A percentile compares a stretch with the other conserved stretches of the same genome.
Conservation (phyloP, 1,139 yeast genomes). For the Torulaspora globosa region DNA sequence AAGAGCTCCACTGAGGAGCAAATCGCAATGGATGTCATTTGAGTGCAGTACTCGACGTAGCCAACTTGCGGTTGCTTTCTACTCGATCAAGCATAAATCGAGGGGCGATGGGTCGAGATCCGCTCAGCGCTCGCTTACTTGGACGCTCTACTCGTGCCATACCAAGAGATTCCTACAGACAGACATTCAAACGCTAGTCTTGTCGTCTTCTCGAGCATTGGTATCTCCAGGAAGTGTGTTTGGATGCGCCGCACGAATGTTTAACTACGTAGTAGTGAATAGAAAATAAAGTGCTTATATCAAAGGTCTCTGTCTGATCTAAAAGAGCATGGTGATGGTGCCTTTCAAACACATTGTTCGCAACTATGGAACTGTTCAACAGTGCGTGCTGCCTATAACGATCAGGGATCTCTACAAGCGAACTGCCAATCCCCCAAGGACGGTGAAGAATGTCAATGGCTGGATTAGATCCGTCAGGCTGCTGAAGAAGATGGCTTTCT, state of each 20-base stretch:
- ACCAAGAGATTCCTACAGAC: not conserved
- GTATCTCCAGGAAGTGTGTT: not conserved
- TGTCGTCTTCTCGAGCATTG: too few relatives aligned
- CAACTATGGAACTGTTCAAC: conserved; percentile 1
- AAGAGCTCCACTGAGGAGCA: not conserved
- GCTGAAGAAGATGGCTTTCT: conserved; percentile 72
- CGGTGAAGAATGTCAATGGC: conserved; percentile 43
- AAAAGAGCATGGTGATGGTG: not conserved
- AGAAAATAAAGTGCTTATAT: not conserved
- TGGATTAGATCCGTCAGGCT: conserved; percentile 71
- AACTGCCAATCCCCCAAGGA: conserved; percentile 9
- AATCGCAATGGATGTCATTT: conserved; percentile 1
- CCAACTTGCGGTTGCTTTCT: too few relatives aligned
- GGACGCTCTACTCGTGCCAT: too few relatives aligned
- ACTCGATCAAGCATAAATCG: too few relatives aligned
- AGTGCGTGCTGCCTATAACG: conserved; percentile 10
- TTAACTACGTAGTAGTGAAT: not conserved
- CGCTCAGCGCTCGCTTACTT: too few relatives aligned
- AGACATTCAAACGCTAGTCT: too few relatives aligned
- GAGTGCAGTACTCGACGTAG: not conserved
- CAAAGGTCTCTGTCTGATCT: not conserved
- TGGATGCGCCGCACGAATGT: not conserved
- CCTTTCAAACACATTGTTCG: conserved; percentile 1
- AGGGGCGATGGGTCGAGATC: too few relatives aligned
- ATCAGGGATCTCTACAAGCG: conserved; percentile 15